Evolutionary conservation across 371 early-diverging fungal species (phyloP), one percentile per base, ranked within the genome.

Genomic region (Mortierella sp.): DNA sequence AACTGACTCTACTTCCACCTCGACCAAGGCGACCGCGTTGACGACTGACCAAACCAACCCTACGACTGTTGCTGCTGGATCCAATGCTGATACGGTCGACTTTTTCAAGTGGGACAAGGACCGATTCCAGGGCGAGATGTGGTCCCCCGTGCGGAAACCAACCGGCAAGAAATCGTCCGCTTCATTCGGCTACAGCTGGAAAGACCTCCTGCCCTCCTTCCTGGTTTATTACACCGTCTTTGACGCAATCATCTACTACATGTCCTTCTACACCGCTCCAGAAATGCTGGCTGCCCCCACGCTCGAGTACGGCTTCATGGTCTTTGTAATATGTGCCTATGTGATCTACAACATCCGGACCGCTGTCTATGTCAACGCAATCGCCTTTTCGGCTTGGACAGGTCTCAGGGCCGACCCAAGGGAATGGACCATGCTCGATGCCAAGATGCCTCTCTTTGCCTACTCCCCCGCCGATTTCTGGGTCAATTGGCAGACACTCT

Each of bases 401-500:
- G 79, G 81, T 19, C 67, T n/a, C 34, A 48, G 10, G 1, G 40
- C 79, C 44, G 67, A 78, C 9, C 64, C 75, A 9, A 31, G 37
- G 2, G 86, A 86, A 59, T 86, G 81, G 81, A 78, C 75, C 37
- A 79, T 86, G 82, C 54, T 86, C 31, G 64, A 43, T 19, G 71
- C 43, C 72, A 78, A 74, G 44, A 34, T 86, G 1, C 86, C 86
- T 3, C 74, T 79, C 16, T 81, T 86, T 71, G 86, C 86, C 3
- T 43, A 73, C 26, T 79, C 79, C 10, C 86, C 86, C 2, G 71
- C 69, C 5, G 79, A 86, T 4, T 77, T 86, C 19, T 86, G 86
- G 86, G 44, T 46, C 64, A 75, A 73, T 34, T 86, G 86, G 86
- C 86, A 86, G 26, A 78, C 81, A 1, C 72, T 86, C 28, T 86